Evolutionary conservation across 2,329 filamentous ascomycete species (phyloP), one percentile per base, ranked within the genome.

Genomic region (Pseudocercospora fuligena): DNA sequence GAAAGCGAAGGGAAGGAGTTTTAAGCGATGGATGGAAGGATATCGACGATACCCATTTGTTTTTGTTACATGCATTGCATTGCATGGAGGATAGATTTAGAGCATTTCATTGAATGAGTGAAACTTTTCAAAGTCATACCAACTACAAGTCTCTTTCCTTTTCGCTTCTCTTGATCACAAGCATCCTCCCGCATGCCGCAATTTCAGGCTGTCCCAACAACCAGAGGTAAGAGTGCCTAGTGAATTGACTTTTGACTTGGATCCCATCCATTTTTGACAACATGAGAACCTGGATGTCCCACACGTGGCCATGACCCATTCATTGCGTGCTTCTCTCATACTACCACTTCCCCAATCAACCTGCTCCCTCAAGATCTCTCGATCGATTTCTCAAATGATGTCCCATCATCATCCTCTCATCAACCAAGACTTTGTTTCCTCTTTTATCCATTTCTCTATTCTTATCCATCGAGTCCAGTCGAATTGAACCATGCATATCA

Each of bases 41-140:
- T 27, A 27, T 31, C 8, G 19, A 56, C 51, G 25, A 56, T 56
- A 56, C 51, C 51, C 51, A 29, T 56, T 33, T 56, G 51, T 29
- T 56, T 56, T 56, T 31, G 23, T 27, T 33, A 16, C 27, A n/a
- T 25, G 23, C 16, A 31, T n/a, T n/a, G 21, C 23, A 5, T 3
- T 31, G 51, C 23, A 56, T 56, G 27, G 51, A 31, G 25, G 27
- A 56, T 56, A 56, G 51, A 56, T 1, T 12, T 51, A 51, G 47
- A 51, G 16, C n/a, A 14, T 2, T 19, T 11, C 5, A n/a, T 43
- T 19, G 40, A 43, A 43, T n/a, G 1, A 16, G 16, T 16, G 12
- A 36, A 12, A 43, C 7, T 6, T 6, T 43, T 19, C n/a, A 43
- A 43, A 7, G 16, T 36, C 33, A 36, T 5, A 36, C 3, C 3